Base-by-base conservation (phyloP, 306 rosid species). In the Senna tora region DNA sequence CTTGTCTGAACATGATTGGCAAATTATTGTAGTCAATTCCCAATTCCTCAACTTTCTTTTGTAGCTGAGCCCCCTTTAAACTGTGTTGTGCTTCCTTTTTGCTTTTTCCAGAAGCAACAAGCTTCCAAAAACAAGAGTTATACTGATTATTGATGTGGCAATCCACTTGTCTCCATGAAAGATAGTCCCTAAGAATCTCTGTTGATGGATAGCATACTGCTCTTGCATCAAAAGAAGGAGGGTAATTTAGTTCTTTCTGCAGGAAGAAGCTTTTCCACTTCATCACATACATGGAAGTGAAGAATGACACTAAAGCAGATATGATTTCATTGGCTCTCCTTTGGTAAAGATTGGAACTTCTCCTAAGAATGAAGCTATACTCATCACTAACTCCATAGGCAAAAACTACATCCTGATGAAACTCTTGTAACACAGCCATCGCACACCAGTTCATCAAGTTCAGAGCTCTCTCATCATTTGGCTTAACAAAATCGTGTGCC, bases 151-250 rank as follows among this genome's bases (percentile, higher is more conserved):
- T 92, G 80, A 92, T 89, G 84, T 92, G 96, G 66, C 96, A 89
- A 86, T 92, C 96, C 65, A 92, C 98, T 80, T 88, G 98, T 77
- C 98, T 90, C 97, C 97, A 88, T 0, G 93, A 80, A 20, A 88
- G 87, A 84, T 90, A 90, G 80, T 93, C 97, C n/a, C 60, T 71
- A 51, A 93, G 77, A 80, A 88, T 90, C 83, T 88, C 82, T 22
- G 66, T 51, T 34, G 97, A 77, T 7, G 96, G 98, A 72, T 90
- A 90, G 81, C 97, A 93, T 33, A 90, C 92, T 50, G 90, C 91
- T 76, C 97, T 88, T 39, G 87, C 96, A 77, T 90, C 97, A 65
- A 93, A 93, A 43, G 83, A 81, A 58, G 97, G 96, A 74, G 85
- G 79, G 79, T 76, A 87, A 39, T 81, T 85, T 60, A 93, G 78